Evolutionary conservation across 2,329 filamentous ascomycete genomes (phyloP), one percentile per base, ranked within the genome.

Genomic region (Endothia cerciana): DNA sequence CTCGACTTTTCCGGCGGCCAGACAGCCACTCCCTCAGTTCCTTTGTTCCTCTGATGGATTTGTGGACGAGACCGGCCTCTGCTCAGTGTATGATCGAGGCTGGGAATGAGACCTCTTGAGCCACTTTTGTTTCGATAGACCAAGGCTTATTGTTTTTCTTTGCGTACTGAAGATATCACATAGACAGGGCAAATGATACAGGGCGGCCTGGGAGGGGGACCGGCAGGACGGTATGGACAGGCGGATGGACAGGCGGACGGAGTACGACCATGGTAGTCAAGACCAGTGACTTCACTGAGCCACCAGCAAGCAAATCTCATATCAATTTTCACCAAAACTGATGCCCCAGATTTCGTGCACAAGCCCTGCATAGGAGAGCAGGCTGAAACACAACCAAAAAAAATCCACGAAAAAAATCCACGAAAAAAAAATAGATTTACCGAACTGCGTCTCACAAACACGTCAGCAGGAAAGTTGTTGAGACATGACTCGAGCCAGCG

Each of bases 401-500:
- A 13, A 25, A 36, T 36, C 33, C 10, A 36, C 33, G 10, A 49
- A 28, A 49, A 19, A 49, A 49, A 28, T 58, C 38, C 47, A 65
- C 13, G 15, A 28, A 22, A 22, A 30, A 30, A 19, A 36, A 33
- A 45, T 19, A 30, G 33, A 19, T n/a, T 30, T 19, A 22, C 56
- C 7, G 5, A 36, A 58, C n/a, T 10, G n/a, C 36, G 40, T 56
- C n/a, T 41, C 25, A 15, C 36, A 57, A 60, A 30, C 19, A 59
- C 55, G 22, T 58, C 40, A 55, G 30, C 38, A 61, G 47, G 40
- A 58, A 43, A 10, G 36, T 43, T 58, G 62, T 56, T 43, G 49
- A 56, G 62, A 64, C 65, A 66, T 63, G 65, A 66, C 65, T 66
- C 65, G 38, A 49, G 43, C 33, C 65, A 45, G 28, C 38, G 47